A percentile compares a stretch with the other conserved stretches of the same genome.
Conservation (phyloP, 2,329 filamentous ascomycete species). For the Colletotrichum horii region DNA sequence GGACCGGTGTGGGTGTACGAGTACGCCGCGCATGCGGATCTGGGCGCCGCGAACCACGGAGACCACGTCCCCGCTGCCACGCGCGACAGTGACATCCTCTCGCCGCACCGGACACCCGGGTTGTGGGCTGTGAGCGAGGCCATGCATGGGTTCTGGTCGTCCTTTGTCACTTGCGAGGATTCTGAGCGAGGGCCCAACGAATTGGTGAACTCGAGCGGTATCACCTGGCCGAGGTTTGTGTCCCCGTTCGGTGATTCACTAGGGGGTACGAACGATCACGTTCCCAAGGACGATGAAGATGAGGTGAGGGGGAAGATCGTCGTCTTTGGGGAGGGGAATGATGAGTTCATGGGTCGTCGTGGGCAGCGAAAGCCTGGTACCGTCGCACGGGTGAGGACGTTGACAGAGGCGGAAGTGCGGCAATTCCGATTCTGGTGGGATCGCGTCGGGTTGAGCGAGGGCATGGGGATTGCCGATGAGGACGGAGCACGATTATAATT, state of each 20-base stretch:
- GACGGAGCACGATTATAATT: neutral
- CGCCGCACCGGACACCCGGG: constrained; percentile 45
- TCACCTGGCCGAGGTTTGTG: constrained; percentile 48
- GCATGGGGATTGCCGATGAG: constrained; percentile 31
- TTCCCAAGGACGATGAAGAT: neutral
- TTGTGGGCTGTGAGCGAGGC: constrained; percentile 36
- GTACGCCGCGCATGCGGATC: constrained; percentile 54
- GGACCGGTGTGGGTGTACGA: constrained; percentile 60
- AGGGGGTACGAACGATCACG: neutral
- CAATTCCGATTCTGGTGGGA: constrained; percentile 68
- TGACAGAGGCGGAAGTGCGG: constrained; percentile 48
- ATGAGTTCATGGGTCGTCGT: constrained; percentile 48
- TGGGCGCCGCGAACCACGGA: constrained; percentile 50
- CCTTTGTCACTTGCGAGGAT: constrained; percentile 33
- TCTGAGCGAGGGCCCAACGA: constrained; percentile 3
- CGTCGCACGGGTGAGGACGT: constrained; percentile 45
- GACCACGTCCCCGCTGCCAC: constrained; percentile 49
- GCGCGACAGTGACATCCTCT: constrained; percentile 44
- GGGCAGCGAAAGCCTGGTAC: constrained; percentile 42
- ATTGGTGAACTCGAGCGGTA: constrained; percentile 11
- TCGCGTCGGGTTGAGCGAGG: constrained; percentile 52
- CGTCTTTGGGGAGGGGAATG: constrained; percentile 66
- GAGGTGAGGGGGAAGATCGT: constrained; percentile 42
- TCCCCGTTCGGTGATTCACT: constrained; percentile 38
- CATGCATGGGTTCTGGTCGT: constrained; percentile 46